Percentiles rank a stretch among this genome's conserved stretches.
These are phyloP conservation scores for Camellia oleifera DNA, from an alignment of 179 eudicot genomes.

Conservation along the genomic window DNA sequence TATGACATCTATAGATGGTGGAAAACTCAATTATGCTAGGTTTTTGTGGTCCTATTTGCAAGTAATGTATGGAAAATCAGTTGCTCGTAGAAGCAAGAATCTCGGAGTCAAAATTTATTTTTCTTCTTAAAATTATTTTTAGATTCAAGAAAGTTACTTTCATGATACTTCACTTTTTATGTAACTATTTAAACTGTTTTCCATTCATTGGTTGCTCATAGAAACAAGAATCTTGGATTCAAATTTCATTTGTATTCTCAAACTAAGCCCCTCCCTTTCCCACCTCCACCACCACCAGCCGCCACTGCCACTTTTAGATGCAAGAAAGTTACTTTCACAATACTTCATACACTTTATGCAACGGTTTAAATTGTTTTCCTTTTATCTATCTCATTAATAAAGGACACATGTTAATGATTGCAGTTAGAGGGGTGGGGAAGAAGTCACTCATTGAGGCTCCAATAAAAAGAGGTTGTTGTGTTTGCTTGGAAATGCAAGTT, in stretches of 20 bases:
- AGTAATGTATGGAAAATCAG: background rate
- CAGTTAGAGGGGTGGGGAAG: constrained; percentile 23
- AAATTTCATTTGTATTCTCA: background rate
- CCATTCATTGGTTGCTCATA: background rate
- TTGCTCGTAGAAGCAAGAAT: background rate
- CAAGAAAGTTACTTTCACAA: background rate
- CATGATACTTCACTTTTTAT: too few relatives aligned
- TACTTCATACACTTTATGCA: background rate
- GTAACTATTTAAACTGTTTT: too few relatives aligned
- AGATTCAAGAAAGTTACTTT: too few relatives aligned
- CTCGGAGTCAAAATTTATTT: background rate
- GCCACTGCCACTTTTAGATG: background rate
- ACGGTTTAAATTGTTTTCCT: background rate
- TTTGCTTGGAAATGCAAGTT: constrained; percentile 59
- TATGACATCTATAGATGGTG: background rate
- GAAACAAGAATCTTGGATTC: too few relatives aligned
- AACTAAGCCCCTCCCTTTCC: background rate
- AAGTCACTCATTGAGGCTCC: constrained; percentile 14
- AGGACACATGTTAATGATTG: background rate
- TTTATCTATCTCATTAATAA: background rate
- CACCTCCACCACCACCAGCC: too few relatives aligned
- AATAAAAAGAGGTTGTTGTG: constrained; percentile 46
- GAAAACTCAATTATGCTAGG: background rate
- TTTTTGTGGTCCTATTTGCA: background rate
- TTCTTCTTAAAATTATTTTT: too few relatives aligned